Evolutionary conservation across 2,329 filamentous ascomycete genomes (phyloP), one percentile per base, ranked within the genome.

Genomic region (Trichoderma cornu-damae): DNA sequence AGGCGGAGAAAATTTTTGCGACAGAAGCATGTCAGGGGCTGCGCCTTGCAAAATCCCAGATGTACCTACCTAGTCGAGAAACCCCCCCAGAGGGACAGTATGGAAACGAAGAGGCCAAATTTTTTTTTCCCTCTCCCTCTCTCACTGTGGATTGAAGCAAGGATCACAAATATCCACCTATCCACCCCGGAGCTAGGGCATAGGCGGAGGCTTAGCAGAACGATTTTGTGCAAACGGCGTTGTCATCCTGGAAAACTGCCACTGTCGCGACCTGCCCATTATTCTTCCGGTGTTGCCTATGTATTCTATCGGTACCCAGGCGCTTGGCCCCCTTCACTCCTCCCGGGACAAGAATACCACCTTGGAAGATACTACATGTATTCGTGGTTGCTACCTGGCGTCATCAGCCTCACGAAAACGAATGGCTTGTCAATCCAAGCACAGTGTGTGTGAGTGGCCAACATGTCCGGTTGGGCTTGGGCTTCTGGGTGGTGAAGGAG

Each of bases 1-100:
- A 54, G 18, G 42, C 51, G 42, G 51, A 47, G 52, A 47, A 55
- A 55, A 38, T 14, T 38, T 52, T 55, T 55, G 42, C 52, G 42
- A 47, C 52, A 55, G 30, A n/a, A 28, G 30, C 40, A 47, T 47
- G 52, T 47, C 34, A 55, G 52, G 52, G 52, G 52, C 32, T 46
- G 42, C 42, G 22, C 42, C 6, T 30, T 54, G 22, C 42, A 46
- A 20, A 46, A 22, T n/a, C n/a, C n/a, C n/a, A n/a, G n/a, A n/a
- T n/a, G 20, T 11, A 32, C 5, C n/a, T 16, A 43, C 37, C 6
- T 14, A 43, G 20, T 43, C 32, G 44, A 30, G 26, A 32, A 7
- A 40, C n/a, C n/a, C n/a, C n/a, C n/a, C n/a, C n/a, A n/a, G n/a
- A n/a, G n/a, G n/a, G n/a, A n/a, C n/a, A n/a, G n/a, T n/a, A 48